Evolutionary conservation across 257 asterid species (phyloP).

Genomic region (Misopates orontium): DNA sequence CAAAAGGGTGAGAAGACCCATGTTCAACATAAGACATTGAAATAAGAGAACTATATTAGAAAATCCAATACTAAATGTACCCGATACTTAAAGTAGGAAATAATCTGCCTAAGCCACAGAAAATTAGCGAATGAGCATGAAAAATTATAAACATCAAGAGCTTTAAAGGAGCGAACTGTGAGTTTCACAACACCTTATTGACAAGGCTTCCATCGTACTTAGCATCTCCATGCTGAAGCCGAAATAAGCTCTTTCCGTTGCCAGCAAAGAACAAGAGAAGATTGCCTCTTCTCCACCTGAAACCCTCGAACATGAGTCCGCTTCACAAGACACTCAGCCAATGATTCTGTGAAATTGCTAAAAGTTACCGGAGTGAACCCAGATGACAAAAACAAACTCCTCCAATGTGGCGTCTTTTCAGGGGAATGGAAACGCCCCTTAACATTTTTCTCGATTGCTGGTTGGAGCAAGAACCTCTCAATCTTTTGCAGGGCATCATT

Average conservation of each 20-base stretch:
- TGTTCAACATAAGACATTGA: conserved; percentile 37
- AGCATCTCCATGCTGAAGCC: conserved; percentile 97
- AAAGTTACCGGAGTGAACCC: conserved; percentile 74
- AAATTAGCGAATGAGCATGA: conserved; percentile 45
- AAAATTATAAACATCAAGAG: conserved; percentile 38
- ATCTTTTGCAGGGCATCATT: conserved; percentile 79
- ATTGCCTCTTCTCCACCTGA: conserved; percentile 90
- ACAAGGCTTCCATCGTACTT: conserved; percentile 29
- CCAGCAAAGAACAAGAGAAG: conserved; percentile 92
- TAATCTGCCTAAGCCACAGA: conserved; percentile 56
- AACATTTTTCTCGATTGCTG: conserved; percentile 68
- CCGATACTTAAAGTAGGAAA: conserved; percentile 45
- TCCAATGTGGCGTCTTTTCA: conserved; percentile 94
- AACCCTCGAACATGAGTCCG: conserved; percentile 88
- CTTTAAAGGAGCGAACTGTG: conserved; percentile 32
- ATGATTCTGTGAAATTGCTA: conserved; percentile 88
- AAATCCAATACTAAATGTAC: conserved; percentile 51
- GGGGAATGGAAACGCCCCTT: conserved; percentile 51
- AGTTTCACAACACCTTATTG: conserved; percentile 42
- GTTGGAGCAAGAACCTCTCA: conserved; percentile 80
- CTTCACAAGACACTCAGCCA: conserved; percentile 85
- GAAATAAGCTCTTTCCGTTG: conserved; percentile 93
- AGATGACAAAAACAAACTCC: conserved; percentile 66
- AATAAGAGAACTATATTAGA: conserved; percentile 44
- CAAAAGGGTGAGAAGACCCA: conserved; percentile 19